These are phyloP conservation scores for Sporothrix dimorphospora DNA, from an alignment of 2,329 filamentous ascomycete species.

Conservation along the genomic window DNA sequence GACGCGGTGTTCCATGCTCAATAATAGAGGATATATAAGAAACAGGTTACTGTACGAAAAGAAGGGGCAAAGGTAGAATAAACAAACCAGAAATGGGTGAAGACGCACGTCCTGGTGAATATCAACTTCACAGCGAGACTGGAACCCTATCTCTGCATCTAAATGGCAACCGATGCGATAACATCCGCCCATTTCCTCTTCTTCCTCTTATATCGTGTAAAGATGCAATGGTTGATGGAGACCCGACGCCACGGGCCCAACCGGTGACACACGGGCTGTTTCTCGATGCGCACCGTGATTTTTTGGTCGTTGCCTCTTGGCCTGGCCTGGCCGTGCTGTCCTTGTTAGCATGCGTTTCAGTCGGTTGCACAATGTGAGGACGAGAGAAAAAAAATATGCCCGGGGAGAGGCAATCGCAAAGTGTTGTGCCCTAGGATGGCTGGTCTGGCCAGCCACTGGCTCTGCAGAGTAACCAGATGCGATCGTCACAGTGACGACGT, in stretches of 20 bases:
- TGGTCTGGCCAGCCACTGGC: background rate
- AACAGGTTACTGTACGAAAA: background rate
- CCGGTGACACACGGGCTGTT: background rate
- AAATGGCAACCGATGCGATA: background rate
- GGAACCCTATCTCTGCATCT: background rate
- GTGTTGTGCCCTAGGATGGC: background rate
- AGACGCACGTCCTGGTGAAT: too few species aligned
- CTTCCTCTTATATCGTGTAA: background rate
- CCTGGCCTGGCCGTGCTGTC: background rate
- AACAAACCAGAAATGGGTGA: too few species aligned
- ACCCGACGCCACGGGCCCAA: background rate
- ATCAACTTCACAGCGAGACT: too few species aligned
- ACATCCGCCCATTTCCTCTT: background rate
- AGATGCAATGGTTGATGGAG: background rate
- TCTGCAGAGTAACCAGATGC: constrained; percentile 6
- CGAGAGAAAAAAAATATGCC: background rate
- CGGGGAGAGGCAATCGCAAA: background rate
- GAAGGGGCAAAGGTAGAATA: background rate
- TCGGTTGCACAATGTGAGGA: background rate
- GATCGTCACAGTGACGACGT: constrained; percentile 9
- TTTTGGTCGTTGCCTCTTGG: background rate
- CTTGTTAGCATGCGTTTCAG: constrained; percentile 8
- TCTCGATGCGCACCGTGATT: background rate
- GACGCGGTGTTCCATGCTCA: background rate
- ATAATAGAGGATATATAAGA: background rate